Base-by-base conservation (phyloP, 1,284 basidiomycete genomes). In the Rhodotorula sp. region DNA sequence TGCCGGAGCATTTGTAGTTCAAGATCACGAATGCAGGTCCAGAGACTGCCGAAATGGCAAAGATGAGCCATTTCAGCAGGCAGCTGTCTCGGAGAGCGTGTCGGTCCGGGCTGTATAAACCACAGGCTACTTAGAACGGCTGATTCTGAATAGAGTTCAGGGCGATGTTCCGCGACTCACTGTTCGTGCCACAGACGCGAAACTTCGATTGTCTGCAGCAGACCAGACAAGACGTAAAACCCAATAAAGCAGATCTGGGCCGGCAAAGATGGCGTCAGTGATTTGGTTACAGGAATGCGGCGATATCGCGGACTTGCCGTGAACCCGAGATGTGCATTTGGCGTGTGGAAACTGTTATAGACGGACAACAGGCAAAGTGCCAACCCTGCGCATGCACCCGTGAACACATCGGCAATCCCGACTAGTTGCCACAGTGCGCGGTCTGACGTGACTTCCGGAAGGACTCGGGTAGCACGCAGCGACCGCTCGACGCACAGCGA, bases 111-210 rank as follows among this genome's bases (percentile, higher is more conserved):
- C 70, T 72, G 51, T 6, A 37, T 42, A 12, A 12, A 12, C 10
- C 37, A 42, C 37, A 42, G 10, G 37, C 37, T 10, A 14, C 37
- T 42, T 42, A 42, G 10, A 42, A 10, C 8, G 37, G 37, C 37
- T n/a, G n/a, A n/a, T n/a, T n/a, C n/a, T n/a, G n/a, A n/a, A n/a
- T n/a, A n/a, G n/a, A n/a, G n/a, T n/a, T n/a, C n/a, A n/a, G n/a
- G n/a, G n/a, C n/a, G n/a, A n/a, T n/a, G n/a, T n/a, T n/a, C n/a
- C n/a, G n/a, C n/a, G n/a, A 30, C 67, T 3, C n/a, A 69, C 70
- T 73, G 71, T 37, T 73, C 71, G 53, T 73, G 68, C 68, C 66
- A 70, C 3, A 73, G 54, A 3, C 66, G 71, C n/a, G 70, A 65
- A 29, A 73, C 68, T 30, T 73, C 71, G 30, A 54, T 33, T 4